Conservation (phyloP, 768 basidiomycete species). For the Piloderma croceum region DNA sequence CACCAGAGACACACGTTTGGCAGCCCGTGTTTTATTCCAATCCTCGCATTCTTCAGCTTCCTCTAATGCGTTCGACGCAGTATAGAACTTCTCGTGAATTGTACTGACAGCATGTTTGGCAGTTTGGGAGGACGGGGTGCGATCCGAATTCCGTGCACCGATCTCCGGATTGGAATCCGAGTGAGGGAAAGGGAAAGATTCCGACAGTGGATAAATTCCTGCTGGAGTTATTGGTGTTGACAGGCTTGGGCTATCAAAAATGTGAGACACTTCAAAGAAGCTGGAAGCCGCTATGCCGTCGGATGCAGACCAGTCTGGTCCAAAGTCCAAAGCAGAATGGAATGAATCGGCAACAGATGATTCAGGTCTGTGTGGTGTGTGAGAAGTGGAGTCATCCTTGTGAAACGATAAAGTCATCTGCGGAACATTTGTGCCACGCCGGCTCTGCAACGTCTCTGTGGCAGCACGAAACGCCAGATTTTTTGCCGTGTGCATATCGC, state of each 20-base stretch:
- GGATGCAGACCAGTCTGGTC: constrained; percentile 42
- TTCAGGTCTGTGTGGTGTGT: constrained; percentile 32
- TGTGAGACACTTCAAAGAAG: constrained; percentile 22
- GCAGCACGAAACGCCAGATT: constrained; percentile 71
- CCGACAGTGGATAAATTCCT: constrained; percentile 24
- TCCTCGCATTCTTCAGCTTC: constrained; percentile 89
- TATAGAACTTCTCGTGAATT: constrained; percentile 43
- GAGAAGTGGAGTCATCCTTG: constrained; percentile 14
- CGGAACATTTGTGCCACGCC: constrained; percentile 24
- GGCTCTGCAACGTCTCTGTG: constrained; percentile 54
- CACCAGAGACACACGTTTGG: constrained; percentile 80
- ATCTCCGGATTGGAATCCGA: constrained; percentile 15
- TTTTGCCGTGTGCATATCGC: constrained; percentile 60
- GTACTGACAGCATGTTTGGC: background rate
- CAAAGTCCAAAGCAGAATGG: constrained; percentile 60
- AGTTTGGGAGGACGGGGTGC: background rate
- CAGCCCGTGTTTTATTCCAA: constrained; percentile 84
- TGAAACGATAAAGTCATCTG: constrained; percentile 34
- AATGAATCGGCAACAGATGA: constrained; percentile 55
- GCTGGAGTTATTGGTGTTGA: constrained; percentile 13
- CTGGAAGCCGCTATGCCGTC: constrained; percentile 27
- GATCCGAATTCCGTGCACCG: background rate
- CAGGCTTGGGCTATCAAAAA: constrained; percentile 34
- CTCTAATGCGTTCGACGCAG: constrained; percentile 40
- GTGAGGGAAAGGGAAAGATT: constrained; percentile 27